Evolutionary conservation across 129 eudicot species (phyloP).

Genomic region (Tagetes erecta): DNA sequence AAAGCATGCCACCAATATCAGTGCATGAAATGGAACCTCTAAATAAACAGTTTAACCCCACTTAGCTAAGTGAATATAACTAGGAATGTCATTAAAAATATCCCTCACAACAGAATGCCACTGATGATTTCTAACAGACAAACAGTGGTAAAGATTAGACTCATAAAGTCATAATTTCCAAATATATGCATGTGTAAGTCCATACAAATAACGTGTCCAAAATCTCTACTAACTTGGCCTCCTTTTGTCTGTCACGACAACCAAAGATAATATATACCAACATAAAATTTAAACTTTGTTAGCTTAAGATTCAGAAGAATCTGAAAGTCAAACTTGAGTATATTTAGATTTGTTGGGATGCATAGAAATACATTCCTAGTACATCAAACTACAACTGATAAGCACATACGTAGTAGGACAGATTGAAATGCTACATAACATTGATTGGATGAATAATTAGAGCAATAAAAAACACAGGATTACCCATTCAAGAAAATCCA

Average conservation of each 20-base stretch:
- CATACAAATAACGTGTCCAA: neutral
- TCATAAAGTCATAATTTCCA: neutral
- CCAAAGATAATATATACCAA: constrained; percentile 1
- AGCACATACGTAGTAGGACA: neutral
- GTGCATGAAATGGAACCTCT: constrained; percentile 13
- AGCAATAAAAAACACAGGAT: neutral
- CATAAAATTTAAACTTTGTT: constrained; percentile 2
- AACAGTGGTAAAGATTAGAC: neutral
- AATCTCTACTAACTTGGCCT: constrained; percentile 4
- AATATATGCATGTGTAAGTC: neutral
- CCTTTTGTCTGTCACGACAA: neutral
- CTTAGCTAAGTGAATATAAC: constrained; percentile 6
- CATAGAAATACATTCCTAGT: neutral
- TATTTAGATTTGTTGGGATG: neutral
- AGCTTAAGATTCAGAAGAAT: constrained; percentile 15
- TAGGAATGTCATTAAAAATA: neutral
- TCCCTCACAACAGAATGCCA: constrained; percentile 1
- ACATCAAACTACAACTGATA: neutral
- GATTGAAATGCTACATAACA: neutral
- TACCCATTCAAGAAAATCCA: neutral
- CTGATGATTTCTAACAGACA: neutral
- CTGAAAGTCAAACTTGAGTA: constrained; percentile 8
- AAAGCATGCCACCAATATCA: constrained; percentile 14
- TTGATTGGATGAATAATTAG: neutral
- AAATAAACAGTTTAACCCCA: constrained; percentile 6